phyloP scores from a whole-genome alignment of 805 yeast species.

The Suhomyces sp. region DNA sequence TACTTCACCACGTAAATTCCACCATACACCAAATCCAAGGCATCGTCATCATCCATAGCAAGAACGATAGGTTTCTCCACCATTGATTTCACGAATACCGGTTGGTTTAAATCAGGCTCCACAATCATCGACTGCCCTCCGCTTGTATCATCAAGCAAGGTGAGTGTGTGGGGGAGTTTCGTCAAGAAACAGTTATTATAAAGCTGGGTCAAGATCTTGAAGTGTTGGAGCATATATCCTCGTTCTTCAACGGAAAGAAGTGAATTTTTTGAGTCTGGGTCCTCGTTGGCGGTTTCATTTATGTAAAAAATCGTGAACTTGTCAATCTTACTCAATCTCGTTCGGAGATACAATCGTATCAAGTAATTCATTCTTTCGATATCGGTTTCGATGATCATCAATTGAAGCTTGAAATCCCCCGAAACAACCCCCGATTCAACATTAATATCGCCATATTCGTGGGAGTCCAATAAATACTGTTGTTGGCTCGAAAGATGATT shows the following conservation, averaged over 20 bases:
- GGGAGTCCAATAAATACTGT: constrained; percentile 72
- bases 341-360: constrained; percentile 76
- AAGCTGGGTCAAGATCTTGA: constrained; percentile 59
- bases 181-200: constrained; percentile 67
- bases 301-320: constrained; percentile 60
- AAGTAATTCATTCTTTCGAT: constrained; percentile 82
- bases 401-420: constrained; percentile 54
- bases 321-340: constrained; percentile 76
- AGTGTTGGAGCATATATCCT: constrained; percentile 66
- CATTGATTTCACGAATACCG: constrained; percentile 63
- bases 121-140: constrained; percentile 69
- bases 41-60: constrained; percentile 27
- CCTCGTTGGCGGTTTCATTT: constrained; percentile 21
- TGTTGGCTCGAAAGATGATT: constrained; percentile 65
- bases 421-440: constrained; percentile 30
- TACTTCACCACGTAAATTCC: constrained; percentile 78
- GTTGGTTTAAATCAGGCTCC: constrained; percentile 69
- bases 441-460: constrained; percentile 66
- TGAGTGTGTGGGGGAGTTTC: constrained; percentile 65
- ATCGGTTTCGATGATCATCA: constrained; percentile 88
- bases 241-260: constrained; percentile 47
- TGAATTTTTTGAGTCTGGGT: constrained; percentile 7
- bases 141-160: constrained; percentile 71
- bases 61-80: constrained; percentile 25
- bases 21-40: constrained; percentile 47